A percentile compares a stretch with the other conserved stretches of the same genome.
phyloP scores from a whole-genome alignment of 495 filamentous ascomycete genomes.

The Penicillium argentinense region DNA sequence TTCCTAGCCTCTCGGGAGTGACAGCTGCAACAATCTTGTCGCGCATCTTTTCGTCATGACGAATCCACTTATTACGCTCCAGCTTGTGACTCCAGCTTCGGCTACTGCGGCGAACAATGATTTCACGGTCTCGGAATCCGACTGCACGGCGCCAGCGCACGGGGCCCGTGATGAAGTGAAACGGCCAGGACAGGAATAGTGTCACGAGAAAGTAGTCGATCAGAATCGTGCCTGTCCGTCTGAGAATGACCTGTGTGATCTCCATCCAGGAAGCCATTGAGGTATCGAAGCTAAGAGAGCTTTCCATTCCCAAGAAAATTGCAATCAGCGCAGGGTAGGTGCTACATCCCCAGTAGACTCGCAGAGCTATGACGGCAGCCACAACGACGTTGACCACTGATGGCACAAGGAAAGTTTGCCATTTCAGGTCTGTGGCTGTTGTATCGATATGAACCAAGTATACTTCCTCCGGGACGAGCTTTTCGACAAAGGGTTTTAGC shows the following conservation, averaged over 20 bases:
- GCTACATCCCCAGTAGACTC: conserved; percentile 59
- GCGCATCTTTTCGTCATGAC: conserved; percentile 45
- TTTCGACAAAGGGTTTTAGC: conserved; percentile 60
- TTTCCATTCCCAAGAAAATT: conserved; percentile 59
- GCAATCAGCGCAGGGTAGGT: conserved; percentile 65
- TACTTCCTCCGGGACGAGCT: conserved; percentile 60
- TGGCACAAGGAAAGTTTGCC: conserved; percentile 73
- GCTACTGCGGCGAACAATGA: conserved; percentile 70
- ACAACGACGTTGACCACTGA: conserved; percentile 67
- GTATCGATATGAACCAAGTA: conserved; percentile 80
- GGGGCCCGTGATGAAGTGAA: conserved; percentile 66
- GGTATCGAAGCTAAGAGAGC: conserved; percentile 58
- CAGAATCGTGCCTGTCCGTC: conserved; percentile 59
- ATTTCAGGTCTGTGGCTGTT: conserved; percentile 62
- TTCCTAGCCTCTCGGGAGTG: conserved; percentile 58
- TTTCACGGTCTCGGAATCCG: conserved; percentile 68
- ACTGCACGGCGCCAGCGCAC: conserved; percentile 66
- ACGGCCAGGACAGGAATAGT: conserved; percentile 73
- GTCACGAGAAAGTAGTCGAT: conserved; percentile 69
- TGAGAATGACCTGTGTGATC: conserved; percentile 46
- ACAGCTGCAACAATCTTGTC: conserved; percentile 63
- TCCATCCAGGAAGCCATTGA: conserved; percentile 48
- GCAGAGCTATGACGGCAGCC: conserved; percentile 55
- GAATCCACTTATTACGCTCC: conserved; percentile 44
- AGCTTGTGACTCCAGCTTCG: conserved; percentile 33